phyloP scores from a whole-genome alignment of 768 basidiomycete species.

The Phanerochaete sordida region DNA sequence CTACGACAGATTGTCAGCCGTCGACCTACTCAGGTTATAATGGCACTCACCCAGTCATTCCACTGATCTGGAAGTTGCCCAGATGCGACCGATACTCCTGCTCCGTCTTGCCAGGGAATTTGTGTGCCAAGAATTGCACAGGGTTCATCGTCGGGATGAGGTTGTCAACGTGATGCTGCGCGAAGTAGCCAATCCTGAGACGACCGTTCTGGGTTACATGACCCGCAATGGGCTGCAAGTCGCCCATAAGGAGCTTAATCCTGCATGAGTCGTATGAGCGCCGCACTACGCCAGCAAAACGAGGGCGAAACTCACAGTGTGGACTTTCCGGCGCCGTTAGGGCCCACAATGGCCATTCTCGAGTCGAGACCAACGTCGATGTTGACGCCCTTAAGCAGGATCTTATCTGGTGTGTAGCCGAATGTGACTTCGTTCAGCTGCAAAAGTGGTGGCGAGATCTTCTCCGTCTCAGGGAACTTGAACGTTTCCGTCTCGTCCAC shows the following conservation, averaged over 20 bases:
- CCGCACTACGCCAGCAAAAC: neutral
- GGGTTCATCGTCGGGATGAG: constrained; percentile 83
- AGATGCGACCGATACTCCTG: constrained; percentile 96
- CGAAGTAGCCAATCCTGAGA: constrained; percentile 85
- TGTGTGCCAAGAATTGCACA: constrained; percentile 88
- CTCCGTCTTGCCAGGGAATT: constrained; percentile 91
- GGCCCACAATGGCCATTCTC: constrained; percentile 91
- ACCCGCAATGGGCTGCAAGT: constrained; percentile 69
- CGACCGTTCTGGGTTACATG: constrained; percentile 90
- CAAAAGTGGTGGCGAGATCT: constrained; percentile 92
- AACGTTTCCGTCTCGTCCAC: constrained; percentile 91
- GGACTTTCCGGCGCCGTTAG: constrained; percentile 95
- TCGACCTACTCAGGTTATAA: neutral
- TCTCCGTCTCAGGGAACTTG: constrained; percentile 96
- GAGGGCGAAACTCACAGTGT: constrained; percentile 61
- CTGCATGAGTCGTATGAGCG: constrained; percentile 34
- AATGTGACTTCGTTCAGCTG: constrained; percentile 91
- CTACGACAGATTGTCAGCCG: constrained; percentile 29
- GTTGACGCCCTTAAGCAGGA: constrained; percentile 75
- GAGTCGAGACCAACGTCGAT: constrained; percentile 95
- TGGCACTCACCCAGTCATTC: constrained; percentile 75
- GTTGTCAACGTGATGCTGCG: constrained; percentile 95
- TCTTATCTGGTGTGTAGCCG: constrained; percentile 76
- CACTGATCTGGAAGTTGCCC: constrained; percentile 96
- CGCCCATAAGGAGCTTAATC: constrained; percentile 89